A percentile compares a stretch with the other conserved stretches of the same genome.
phyloP scores from a whole-genome alignment of 192 early-diverging fungal species.

The Rhizophagus sp. region DNA sequence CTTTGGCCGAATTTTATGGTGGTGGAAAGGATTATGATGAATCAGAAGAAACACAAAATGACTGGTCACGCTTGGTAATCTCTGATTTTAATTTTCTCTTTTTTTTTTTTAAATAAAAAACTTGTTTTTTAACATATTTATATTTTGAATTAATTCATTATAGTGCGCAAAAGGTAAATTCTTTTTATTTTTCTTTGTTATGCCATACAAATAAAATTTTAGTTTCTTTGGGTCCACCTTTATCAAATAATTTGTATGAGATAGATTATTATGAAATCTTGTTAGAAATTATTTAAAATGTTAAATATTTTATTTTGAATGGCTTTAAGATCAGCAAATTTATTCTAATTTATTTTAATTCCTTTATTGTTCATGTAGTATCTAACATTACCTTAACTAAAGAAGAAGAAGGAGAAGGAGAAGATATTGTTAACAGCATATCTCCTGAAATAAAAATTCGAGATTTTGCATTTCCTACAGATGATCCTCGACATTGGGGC shows the following conservation, averaged over 20 bases:
- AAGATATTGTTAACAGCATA: not conserved
- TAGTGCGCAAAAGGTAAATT: not conserved
- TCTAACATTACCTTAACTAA: not conserved
- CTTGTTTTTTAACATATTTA: not conserved
- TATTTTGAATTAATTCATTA: not conserved
- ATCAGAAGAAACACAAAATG: not conserved
- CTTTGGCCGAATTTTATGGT: not conserved
- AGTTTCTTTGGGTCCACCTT: too few species aligned
- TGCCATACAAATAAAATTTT: too few species aligned
- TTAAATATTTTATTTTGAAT: too few species aligned
- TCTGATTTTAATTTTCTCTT: not conserved
- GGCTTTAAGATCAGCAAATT: not conserved
- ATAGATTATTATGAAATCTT: too few species aligned
- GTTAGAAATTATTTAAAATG: too few species aligned
- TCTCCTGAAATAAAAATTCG: slow-evolving; percentile 25
- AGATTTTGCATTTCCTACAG: slow-evolving; percentile 19
- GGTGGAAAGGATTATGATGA: not conserved
- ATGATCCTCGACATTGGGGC: slow-evolving; percentile 31
- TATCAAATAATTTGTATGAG: too few species aligned
- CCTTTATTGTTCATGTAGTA: not conserved
- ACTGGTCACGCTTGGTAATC: not conserved
- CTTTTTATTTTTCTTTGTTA: too few species aligned
- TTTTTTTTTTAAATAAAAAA: too few species aligned
- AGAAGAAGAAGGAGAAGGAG: too few species aligned
- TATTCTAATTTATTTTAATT: not conserved